phyloP scores from a whole-genome alignment of 352 stramenopile species.

The Phytopythium ostracodes region DNA sequence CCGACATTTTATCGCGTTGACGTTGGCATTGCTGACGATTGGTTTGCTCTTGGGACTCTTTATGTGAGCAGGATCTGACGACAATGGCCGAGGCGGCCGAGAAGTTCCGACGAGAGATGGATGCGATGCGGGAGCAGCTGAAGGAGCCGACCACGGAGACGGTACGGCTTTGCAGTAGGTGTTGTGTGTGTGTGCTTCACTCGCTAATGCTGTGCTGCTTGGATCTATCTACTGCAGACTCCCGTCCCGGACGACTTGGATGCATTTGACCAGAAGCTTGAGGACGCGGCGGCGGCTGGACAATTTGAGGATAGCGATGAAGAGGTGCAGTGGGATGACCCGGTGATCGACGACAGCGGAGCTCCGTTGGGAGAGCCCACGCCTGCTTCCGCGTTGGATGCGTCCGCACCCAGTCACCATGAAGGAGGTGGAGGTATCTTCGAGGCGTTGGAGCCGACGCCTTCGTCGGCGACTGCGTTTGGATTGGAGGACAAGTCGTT shows the following conservation, averaged over 20 bases:
- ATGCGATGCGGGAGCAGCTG: slow-evolving; percentile 67
- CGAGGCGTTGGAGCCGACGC: slow-evolving; percentile 24
- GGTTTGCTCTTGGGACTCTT: slow-evolving; percentile 4
- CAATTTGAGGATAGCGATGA: slow-evolving; percentile 87
- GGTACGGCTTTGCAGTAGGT: slow-evolving; percentile 12
- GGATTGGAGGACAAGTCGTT: slow-evolving; percentile 33
- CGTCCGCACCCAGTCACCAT: slow-evolving; percentile 4
- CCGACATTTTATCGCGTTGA: neutral
- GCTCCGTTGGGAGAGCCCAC: slow-evolving; percentile 22
- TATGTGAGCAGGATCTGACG: slow-evolving; percentile 55
- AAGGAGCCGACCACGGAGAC: slow-evolving; percentile 24
- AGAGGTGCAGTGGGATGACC: slow-evolving; percentile 61
- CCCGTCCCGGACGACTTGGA: slow-evolving; percentile 42
- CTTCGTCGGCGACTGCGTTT: slow-evolving; percentile 9
- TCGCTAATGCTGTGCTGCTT: neutral
- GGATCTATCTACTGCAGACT: neutral
- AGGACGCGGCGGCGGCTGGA: slow-evolving; percentile 57
- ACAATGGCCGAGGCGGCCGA: slow-evolving; percentile 78
- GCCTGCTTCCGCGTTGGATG: slow-evolving; percentile 10
- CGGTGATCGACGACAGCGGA: slow-evolving; percentile 15
- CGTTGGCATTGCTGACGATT: neutral
- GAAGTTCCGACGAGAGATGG: slow-evolving; percentile 84
- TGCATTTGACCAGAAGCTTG: slow-evolving; percentile 76
- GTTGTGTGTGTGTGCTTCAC: neutral
- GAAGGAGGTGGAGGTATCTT: slow-evolving; percentile 17